phyloP scores from a whole-genome alignment of 73 alveolate species.

The Paramecium primaurelia region DNA sequence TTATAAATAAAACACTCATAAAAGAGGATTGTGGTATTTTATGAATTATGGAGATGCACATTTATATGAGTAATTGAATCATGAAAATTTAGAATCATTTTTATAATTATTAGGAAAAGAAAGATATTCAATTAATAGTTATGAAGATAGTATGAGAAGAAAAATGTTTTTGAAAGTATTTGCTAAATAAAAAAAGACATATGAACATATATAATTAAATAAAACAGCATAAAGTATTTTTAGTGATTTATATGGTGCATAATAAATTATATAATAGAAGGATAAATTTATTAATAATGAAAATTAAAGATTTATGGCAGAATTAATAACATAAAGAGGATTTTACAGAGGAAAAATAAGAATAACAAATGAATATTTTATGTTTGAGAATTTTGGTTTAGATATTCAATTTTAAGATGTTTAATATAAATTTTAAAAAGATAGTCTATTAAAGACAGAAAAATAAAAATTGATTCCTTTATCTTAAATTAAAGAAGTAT shows the following conservation, averaged over 20 bases:
- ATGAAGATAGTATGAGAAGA: slow-evolving; percentile 43
- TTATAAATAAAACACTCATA: neutral
- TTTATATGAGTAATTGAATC: slow-evolving; percentile 1
- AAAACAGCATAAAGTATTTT: neutral
- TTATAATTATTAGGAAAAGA: neutral
- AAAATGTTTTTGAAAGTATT: slow-evolving; percentile 14
- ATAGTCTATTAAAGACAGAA: neutral
- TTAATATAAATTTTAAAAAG: slow-evolving; percentile 40
- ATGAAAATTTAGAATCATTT: neutral
- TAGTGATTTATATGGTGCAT: neutral
- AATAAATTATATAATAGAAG: neutral
- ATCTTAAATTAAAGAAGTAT: slow-evolving; percentile 34
- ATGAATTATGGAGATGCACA: slow-evolving; percentile 40
- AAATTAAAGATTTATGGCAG: neutral
- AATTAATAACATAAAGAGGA: slow-evolving; percentile 19
- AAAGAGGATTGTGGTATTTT: slow-evolving; percentile 42
- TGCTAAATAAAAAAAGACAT: neutral
- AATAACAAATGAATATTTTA: slow-evolving; percentile 21
- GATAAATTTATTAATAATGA: neutral
- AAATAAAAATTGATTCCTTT: slow-evolving; percentile 33
- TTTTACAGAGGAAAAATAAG: slow-evolving; percentile 34
- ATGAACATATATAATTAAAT: neutral
- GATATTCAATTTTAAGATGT: neutral
- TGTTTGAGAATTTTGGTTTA: slow-evolving; percentile 29
- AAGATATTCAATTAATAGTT: slow-evolving; percentile 4